Evolutionary conservation across 352 stramenopile species (phyloP).

Genomic region (Stramenopiles sp.): DNA sequence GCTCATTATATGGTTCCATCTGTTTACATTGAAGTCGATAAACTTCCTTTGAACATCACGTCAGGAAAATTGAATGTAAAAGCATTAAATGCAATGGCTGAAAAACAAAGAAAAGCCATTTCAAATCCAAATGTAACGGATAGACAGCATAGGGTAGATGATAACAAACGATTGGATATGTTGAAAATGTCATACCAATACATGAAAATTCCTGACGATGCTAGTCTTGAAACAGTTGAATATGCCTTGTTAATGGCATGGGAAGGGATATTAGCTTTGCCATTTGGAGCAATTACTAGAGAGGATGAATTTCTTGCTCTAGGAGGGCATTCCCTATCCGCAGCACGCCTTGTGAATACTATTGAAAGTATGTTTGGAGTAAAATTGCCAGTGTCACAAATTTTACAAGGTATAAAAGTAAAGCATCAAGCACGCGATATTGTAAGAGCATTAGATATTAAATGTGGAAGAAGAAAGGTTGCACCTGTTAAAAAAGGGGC

Average conservation of each 20-base stretch:
- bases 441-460: no score
- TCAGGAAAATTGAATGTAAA: constrained; percentile 68
- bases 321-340: constrained; percentile 37
- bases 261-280: no score
- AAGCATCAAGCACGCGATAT: no score
- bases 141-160: no score
- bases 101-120: constrained; percentile 27
- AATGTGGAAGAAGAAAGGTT: no score
- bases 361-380: constrained; percentile 39
- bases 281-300: constrained; percentile 31
- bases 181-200: no score
- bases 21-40: constrained; percentile 48
- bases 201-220: no score
- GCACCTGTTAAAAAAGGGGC: no score
- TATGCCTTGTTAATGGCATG: no score
- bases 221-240: no score
- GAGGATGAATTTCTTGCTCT: constrained; percentile 50
- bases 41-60: constrained; percentile 48
- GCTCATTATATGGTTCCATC: constrained; percentile 54
- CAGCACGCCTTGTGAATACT: constrained; percentile 40
- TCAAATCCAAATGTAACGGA: constrained; percentile 9
- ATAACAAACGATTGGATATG: no score
- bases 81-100: constrained; percentile 46
- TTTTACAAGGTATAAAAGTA: no score
- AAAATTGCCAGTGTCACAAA: constrained; percentile 44